phyloP scores from a whole-genome alignment of 352 stramenopile species.

The Stephanocyclus meneghinianus region DNA sequence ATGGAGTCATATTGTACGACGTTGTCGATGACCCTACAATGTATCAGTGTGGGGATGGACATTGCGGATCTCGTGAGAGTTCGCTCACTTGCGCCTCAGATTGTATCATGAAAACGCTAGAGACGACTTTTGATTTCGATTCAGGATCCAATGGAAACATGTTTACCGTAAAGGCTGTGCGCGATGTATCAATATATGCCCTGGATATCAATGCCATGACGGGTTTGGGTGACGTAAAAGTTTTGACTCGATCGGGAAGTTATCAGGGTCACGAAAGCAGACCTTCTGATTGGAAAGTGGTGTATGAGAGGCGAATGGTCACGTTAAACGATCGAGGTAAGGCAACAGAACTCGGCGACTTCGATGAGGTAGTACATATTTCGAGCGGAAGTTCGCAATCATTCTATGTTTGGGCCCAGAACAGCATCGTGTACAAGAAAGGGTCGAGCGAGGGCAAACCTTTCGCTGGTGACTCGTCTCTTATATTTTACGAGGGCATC shows the following conservation, averaged over 20 bases:
- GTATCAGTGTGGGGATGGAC: conserved; percentile 19
- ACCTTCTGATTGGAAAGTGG: conserved; percentile 16
- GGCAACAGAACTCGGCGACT: conserved; percentile 22
- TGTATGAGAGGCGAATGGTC: conserved; percentile 15
- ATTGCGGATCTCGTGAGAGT: conserved; percentile 18
- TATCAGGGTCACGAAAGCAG: conserved; percentile 31
- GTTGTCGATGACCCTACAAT: neutral
- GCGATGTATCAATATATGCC: conserved; percentile 31
- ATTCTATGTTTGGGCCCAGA: conserved; percentile 32
- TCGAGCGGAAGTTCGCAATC: conserved; percentile 21
- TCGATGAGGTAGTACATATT: conserved; percentile 23
- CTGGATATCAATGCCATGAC: conserved; percentile 22
- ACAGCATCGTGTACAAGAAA: conserved; percentile 18
- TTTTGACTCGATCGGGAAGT: conserved; percentile 32
- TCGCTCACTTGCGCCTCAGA: conserved; percentile 22
- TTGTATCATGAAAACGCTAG: conserved; percentile 17
- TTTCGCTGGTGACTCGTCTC: conserved; percentile 7
- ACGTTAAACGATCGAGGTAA: conserved; percentile 10
- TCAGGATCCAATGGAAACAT: conserved; percentile 34
- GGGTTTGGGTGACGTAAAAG: conserved; percentile 20
- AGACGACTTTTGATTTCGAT: conserved; percentile 21
- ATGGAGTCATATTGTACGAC: conserved; percentile 31
- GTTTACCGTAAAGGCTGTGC: conserved; percentile 27
- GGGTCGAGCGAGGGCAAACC: conserved; percentile 6
- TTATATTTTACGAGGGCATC: conserved; percentile 31